Conservation (phyloP, 306 rosid genomes). For the Cicer bijugum region DNA sequence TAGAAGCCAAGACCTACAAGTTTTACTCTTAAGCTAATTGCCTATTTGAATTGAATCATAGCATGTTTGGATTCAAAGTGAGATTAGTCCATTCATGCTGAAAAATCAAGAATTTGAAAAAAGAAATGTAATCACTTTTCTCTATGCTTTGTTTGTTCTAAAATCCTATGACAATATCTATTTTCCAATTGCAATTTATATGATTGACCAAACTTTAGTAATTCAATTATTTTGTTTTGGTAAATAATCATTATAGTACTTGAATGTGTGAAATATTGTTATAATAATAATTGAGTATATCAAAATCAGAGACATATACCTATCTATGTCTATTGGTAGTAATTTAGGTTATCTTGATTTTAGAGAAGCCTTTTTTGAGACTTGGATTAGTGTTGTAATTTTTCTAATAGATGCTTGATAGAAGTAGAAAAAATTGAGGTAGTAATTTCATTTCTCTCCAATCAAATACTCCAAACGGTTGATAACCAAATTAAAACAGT, state of each 20-base stretch:
- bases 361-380: not conserved
- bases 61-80: too few relatives aligned
- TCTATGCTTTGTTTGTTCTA: not conserved
- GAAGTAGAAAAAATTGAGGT: not conserved
- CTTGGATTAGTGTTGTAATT: not conserved
- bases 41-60: not conserved
- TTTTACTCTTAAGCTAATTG: conserved; percentile 56
- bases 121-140: not conserved
- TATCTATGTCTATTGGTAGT: too few relatives aligned
- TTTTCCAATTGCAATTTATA: not conserved
- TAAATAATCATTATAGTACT: too few relatives aligned
- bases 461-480: too few relatives aligned
- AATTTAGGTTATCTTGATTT: not conserved
- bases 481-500: too few relatives aligned
- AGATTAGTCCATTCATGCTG: too few relatives aligned
- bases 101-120: too few relatives aligned
- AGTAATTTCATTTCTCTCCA: too few relatives aligned
- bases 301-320: too few relatives aligned
- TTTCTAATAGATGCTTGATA: not conserved
- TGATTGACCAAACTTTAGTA: not conserved
- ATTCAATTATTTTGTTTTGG: too few relatives aligned
- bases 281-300: too few relatives aligned
- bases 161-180: not conserved
- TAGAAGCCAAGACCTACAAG: conserved; percentile 53
- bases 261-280: too few relatives aligned